Evolutionary conservation across 768 basidiomycete species (phyloP), one percentile per base, ranked within the genome.

Genomic region (Gymnopilus junonius): DNA sequence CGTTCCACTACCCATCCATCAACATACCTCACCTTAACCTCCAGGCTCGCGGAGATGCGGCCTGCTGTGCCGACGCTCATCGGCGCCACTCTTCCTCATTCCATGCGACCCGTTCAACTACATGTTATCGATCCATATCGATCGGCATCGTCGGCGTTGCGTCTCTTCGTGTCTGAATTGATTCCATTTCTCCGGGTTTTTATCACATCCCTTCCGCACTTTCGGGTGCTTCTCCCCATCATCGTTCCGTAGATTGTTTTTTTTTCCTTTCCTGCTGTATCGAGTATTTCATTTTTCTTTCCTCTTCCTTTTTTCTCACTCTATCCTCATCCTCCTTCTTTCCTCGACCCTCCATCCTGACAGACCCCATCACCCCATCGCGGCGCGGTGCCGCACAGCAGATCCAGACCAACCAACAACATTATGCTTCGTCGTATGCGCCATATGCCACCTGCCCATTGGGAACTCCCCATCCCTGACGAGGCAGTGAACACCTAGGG

Each of bases 371-470:
- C 54, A 55, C 21, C n/a, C 29, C 37, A 39, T 20, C 54, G 25
- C 37, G 54, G 39, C 54, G 27, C 54, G 54, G 54, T 23, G 14
- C 35, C 25, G n/a, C n/a, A n/a, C 54, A 29, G 37, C 54, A 55
- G 27, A 25, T 27, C 48, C 29, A 51, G 39, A 40, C 35, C 37
- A 55, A 40, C 54, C 54, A 32, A 54, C 53, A 32, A 21, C 32
- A 55, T 40, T 55, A 55, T 55, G 54, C 54, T 27, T 29, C 48
- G 27, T 23, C 48, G 20, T 51, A 51, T 51, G 48, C 37, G 23
- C 37, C 35, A 21, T 55, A 55, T 55, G 54, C 54, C 34, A n/a
- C 23, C 35, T 15, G 54, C 54, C 35, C 34, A 25, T 23, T 35
- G 10, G 17, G 48, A 29, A 42, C 25, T n/a, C 29, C 14, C 34